These are phyloP conservation scores for Zostera marina DNA, from an alignment of 116 monocot species.

Conservation along the genomic window DNA sequence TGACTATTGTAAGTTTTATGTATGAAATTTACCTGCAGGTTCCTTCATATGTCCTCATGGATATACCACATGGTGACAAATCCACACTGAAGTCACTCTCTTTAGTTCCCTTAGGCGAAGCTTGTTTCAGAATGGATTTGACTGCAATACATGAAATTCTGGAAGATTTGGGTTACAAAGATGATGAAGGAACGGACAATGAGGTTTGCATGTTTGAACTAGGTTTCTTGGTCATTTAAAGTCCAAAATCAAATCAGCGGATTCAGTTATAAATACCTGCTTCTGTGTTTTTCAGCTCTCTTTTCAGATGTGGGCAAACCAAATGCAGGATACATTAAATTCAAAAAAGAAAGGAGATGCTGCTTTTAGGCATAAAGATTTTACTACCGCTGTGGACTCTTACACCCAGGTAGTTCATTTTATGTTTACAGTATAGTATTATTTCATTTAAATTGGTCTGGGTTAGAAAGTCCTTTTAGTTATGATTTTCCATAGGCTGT, in stretches of 20 bases:
- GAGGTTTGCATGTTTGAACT: constrained; percentile 29
- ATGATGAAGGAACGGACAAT: constrained; percentile 73
- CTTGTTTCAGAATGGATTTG: constrained; percentile 61
- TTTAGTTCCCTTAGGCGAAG: constrained; percentile 67
- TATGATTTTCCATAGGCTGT: background rate
- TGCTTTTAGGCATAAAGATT: constrained; percentile 48
- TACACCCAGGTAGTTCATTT: constrained; percentile 7
- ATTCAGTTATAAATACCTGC: background rate
- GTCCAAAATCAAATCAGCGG: no score
- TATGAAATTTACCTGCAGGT: constrained; percentile 21
- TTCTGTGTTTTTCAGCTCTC: constrained; percentile 8
- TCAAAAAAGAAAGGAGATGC: constrained; percentile 38
- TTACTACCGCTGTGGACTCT: constrained; percentile 20
- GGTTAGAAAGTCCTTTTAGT: background rate
- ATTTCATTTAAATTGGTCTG: background rate
- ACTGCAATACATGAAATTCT: constrained; percentile 76
- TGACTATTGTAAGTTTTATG: background rate
- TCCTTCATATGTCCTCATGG: constrained; percentile 69
- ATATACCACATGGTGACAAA: constrained; percentile 24
- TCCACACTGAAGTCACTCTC: constrained; percentile 23
- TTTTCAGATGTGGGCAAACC: constrained; percentile 50
- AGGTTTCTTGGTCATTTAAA: background rate
- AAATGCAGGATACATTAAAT: constrained; percentile 47
- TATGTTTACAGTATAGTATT: background rate
- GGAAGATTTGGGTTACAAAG: constrained; percentile 70